phyloP scores from a whole-genome alignment of 2,329 filamentous ascomycete genomes.

The Plenodomus lindquistii region DNA sequence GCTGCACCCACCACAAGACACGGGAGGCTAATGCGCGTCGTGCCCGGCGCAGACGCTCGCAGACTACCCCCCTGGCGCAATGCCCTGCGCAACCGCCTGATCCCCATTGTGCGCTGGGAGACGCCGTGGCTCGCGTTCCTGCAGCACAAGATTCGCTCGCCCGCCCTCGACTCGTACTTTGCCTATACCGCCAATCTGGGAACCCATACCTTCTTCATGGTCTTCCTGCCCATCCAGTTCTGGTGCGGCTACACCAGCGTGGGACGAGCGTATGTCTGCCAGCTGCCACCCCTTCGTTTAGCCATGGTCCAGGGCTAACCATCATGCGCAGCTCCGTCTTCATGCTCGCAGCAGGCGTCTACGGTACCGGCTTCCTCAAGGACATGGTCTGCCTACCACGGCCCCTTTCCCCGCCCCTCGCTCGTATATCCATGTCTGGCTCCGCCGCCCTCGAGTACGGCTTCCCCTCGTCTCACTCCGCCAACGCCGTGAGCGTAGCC shows the following conservation, averaged over 20 bases:
- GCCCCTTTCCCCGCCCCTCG: slow-evolving; percentile 86
- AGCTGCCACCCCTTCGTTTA: slow-evolving; percentile 6
- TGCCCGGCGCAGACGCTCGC: slow-evolving; percentile 67
- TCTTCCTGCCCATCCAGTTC: slow-evolving; percentile 89
- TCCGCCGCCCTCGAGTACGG: slow-evolving; percentile 95
- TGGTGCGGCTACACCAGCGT: slow-evolving; percentile 90
- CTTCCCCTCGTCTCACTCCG: slow-evolving; percentile 95
- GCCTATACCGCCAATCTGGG: slow-evolving; percentile 94
- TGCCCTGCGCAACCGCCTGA: slow-evolving; percentile 73
- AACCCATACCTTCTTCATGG: slow-evolving; percentile 99
- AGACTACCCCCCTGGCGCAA: slow-evolving; percentile 90
- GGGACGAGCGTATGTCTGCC: slow-evolving; percentile 75
- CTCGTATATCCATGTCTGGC: slow-evolving; percentile 96
- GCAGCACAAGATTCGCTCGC: slow-evolving; percentile 78
- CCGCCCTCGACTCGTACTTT: slow-evolving; percentile 92
- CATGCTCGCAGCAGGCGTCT: slow-evolving; percentile 70
- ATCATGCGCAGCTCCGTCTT: slow-evolving; percentile 47
- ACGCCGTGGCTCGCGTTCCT: slow-evolving; percentile 90
- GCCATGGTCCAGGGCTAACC: slow-evolving; percentile 3
- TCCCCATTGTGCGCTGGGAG: slow-evolving; percentile 91
- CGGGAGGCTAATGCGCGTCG: slow-evolving; percentile 17
- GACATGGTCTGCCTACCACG: slow-evolving; percentile 91
- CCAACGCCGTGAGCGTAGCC: slow-evolving; percentile 93
- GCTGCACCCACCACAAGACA: slow-evolving; percentile 1
- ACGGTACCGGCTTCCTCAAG: slow-evolving; percentile 84